Base-by-base conservation (phyloP, 148 eudicot species). In the Fallopia convolvulus region DNA sequence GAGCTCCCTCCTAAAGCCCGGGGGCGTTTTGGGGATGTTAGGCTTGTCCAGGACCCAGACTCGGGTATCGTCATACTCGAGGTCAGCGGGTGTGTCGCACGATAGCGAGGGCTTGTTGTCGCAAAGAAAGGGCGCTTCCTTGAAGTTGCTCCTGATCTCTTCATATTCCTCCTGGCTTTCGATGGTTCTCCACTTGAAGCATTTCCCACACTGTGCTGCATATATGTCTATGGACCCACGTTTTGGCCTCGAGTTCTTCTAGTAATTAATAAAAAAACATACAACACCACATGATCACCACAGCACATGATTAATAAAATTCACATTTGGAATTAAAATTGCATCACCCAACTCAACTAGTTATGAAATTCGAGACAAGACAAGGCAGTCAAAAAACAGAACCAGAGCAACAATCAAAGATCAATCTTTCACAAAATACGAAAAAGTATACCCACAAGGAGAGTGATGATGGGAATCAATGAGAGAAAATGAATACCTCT, bases 31-130 rank as follows among this genome's bases (percentile, higher is more conserved):
- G 4, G 97, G 97, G 40, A 87, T 80, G 52, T 85, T 86, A 41
- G 92, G 92, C 84, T 82, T 87, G 84, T 92, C 92, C 1, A 87
- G 83, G 66, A 79, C 90, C 97, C 97, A 92, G 1, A 82, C 82
- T n/a, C 88, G 83, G 26, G 85, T 72, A 21, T 82, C 80, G 76
- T 90, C 89, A 68, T 85, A 84, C 74, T 87, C 90, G 5, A 92
- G 83, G 78, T 92, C 94, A 26, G 88, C 83, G 0, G 85, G 91
- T 56, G 86, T 88, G 63, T 87, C 88, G 52, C 94, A 92, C 2
- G 86, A 76, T 36, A 81, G 77, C 11, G 75, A 56, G 5, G 86
- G 78, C 66, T 78, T 87, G 77, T 76, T 87, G 81, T 56, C 56
- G 82, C 97, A 92, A 48, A 77, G 17, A 76, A 89, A 92, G 26